Base-by-base conservation (phyloP, 2,329 filamentous ascomycete species). In the Pyrenochaeta sp. region DNA sequence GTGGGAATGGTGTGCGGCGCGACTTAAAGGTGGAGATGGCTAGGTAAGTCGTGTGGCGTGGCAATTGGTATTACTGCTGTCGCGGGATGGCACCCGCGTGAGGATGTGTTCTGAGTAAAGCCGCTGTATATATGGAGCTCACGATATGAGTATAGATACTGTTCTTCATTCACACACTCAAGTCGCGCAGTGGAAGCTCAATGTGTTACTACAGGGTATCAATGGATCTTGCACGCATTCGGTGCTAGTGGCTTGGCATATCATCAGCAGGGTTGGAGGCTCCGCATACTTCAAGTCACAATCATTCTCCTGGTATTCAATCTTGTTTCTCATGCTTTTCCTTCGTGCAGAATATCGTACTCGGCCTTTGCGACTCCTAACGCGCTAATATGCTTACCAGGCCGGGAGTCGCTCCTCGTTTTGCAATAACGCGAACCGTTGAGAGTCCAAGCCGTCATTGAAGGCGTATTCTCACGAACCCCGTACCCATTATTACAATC, bases 1-100 rank as follows among this genome's bases (percentile, higher is more conserved):
- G 51, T 61, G 52, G 58, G 50, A 44, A 51, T 49, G 55, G 51
- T 46, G 55, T 61, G 58, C 51, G 58, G 55, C 58, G 58, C 52
- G 44, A 48, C 50, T 50, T 34, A 36, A 19, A 50, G 27, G 51
- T 19, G 36, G 36, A 44, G 24, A 10, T n/a, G 40, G 42, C 10
- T 27, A 8, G 42, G 5, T 27, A 9, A 24, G 15, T 43, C 22
- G 40, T 24, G 42, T 27, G 12, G 42, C 42, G 42, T 44, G 24
- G 10, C n/a, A n/a, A 15, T 24, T 28, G 42, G 12, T 6, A 3
- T 44, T 12, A 44, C 8, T 28, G 25, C 10, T 44, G 15, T 44
- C 42, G 25, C 24, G 9, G 39, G 22, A 43, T 12, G 19, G 22
- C 9, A 27, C 22, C 3, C 12, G 42, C 24, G 42, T 27, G 42